Base-by-base conservation (phyloP, 345 rosid genomes). In the Syzygium aqueum region DNA sequence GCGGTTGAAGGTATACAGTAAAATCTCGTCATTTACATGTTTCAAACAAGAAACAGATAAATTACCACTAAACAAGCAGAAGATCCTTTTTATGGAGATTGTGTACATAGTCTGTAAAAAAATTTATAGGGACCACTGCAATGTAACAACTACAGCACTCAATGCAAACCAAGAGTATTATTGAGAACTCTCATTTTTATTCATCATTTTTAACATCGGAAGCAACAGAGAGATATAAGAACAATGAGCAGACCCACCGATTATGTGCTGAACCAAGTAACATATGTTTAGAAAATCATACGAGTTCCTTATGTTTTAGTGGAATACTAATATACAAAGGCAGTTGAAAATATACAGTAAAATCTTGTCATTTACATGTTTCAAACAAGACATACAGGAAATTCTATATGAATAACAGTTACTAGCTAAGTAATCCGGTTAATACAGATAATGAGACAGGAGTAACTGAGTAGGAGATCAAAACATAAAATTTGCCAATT, bases 31-130 rank as follows among this genome's bases (percentile, higher is more conserved):
- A 73, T 73, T 73, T 73, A 19, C 22, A 6, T 33, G 25, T 37
- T 73, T 73, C 80, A 37, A 37, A 73, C 84, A 85, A 82, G 11
- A 88, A 67, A 84, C 21, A 85, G 25, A 87, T 2, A 49, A 91
- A 43, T 96, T 94, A 85, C 85, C 94, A 84, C 96, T 94, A 84
- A 93, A 91, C 67, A 89, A 83, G 85, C 95, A 94, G 54, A 84
- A 84, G 40, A 19, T 13, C 80, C 27, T 73, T 73, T 73, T 10
- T 37, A 40, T 73, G 49, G 80, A 73, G 37, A 33, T 73, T 73
- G 80, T 17, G 13, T 37, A 17, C 80, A 67, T 19, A 67, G 46
- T 67, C 37, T 67, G 46, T 33, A 33, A 17, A 67, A 67, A 12
- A 67, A 19, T 73, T 19, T 37, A 73, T 9, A 37, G 1, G 14